A percentile compares a stretch with the other conserved stretches of the same genome.
These are phyloP conservation scores for Ascochyta viciae-villosae DNA, from an alignment of 2,329 filamentous ascomycete genomes.

Conservation along the genomic window DNA sequence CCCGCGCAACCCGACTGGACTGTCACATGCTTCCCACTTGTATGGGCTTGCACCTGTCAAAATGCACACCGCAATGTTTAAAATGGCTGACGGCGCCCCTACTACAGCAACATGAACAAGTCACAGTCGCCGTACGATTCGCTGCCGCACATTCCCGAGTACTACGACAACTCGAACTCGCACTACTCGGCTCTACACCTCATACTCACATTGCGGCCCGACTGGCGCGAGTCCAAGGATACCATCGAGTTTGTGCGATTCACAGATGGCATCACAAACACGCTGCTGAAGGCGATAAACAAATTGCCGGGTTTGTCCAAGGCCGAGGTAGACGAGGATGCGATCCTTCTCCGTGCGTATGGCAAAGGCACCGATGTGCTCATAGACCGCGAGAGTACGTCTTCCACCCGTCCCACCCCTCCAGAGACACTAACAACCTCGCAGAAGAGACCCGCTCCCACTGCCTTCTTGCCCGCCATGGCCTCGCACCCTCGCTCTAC, in stretches of 20 bases:
- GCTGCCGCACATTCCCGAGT: constrained; percentile 70
- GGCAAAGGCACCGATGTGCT: constrained; percentile 92
- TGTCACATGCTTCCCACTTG: constrained; percentile 16
- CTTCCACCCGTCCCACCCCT: too few species aligned
- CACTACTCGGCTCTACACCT: constrained; percentile 80
- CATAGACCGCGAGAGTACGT: constrained; percentile 90
- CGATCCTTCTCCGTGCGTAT: constrained; percentile 89
- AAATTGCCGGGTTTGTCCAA: constrained; percentile 72
- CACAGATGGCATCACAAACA: constrained; percentile 98
- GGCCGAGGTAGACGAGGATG: constrained; percentile 80
- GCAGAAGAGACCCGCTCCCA: constrained; percentile 72
- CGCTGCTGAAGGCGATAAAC: constrained; percentile 80
- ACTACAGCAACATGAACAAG: constrained; percentile 32
- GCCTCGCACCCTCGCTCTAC: constrained; percentile 84
- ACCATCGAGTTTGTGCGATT: constrained; percentile 87
- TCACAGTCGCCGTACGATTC: constrained; percentile 41
- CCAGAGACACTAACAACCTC: neutral
- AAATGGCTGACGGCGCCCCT: constrained; percentile 4
- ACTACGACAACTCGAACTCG: constrained; percentile 79
- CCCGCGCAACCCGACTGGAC: neutral
- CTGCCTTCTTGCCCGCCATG: constrained; percentile 81
- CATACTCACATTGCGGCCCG: constrained; percentile 78
- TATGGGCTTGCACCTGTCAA: constrained; percentile 12
- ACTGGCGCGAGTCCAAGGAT: constrained; percentile 78
- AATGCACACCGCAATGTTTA: constrained; percentile 13